Conservation (phyloP, 805 yeast genomes). For the Yarrowia sp. region DNA sequence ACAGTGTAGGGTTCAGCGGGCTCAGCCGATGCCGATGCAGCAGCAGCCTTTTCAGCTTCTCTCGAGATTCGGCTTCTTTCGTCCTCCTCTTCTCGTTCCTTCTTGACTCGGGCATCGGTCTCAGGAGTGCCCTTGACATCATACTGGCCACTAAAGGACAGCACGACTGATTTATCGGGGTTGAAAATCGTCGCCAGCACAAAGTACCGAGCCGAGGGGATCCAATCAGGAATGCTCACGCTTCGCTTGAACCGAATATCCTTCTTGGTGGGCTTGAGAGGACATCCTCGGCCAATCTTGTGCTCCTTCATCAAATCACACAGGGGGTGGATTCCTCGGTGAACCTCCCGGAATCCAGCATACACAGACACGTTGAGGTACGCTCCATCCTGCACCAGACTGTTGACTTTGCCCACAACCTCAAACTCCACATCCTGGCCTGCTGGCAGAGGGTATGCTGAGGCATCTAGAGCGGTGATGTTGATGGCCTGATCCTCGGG, state of each 20-base stretch:
- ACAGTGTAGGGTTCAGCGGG: background rate
- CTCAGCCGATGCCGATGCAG: background rate
- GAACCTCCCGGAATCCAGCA: slow-evolving; percentile 5
- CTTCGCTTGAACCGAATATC: slow-evolving; percentile 13
- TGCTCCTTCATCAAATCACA: slow-evolving; percentile 3
- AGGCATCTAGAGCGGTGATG: slow-evolving; percentile 1
- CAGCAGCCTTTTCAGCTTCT: background rate
- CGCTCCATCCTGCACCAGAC: slow-evolving; percentile 2
- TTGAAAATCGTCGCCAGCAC: slow-evolving; percentile 1
- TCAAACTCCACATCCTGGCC: slow-evolving; percentile 21
- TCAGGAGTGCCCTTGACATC: slow-evolving; percentile 16
- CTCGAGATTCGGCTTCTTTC: background rate
- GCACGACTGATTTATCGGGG: background rate
- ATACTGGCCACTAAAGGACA: slow-evolving; percentile 15
- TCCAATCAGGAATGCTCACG: slow-evolving; percentile 9
- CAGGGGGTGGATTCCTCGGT: background rate
- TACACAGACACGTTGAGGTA: slow-evolving; percentile 16
- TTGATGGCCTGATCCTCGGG: slow-evolving; percentile 1
- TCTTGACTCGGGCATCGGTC: background rate
- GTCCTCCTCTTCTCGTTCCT: background rate
- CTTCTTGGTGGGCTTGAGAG: slow-evolving; percentile 21
- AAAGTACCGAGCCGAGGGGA: slow-evolving; percentile 2
- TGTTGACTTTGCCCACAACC: slow-evolving; percentile 12
- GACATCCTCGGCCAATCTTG: slow-evolving; percentile 19
- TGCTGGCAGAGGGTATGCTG: background rate